Percentiles rank a stretch among this genome's conserved stretches.
phyloP scores from a whole-genome alignment of 768 basidiomycete species.

The Cyclocybe cylindracea region DNA sequence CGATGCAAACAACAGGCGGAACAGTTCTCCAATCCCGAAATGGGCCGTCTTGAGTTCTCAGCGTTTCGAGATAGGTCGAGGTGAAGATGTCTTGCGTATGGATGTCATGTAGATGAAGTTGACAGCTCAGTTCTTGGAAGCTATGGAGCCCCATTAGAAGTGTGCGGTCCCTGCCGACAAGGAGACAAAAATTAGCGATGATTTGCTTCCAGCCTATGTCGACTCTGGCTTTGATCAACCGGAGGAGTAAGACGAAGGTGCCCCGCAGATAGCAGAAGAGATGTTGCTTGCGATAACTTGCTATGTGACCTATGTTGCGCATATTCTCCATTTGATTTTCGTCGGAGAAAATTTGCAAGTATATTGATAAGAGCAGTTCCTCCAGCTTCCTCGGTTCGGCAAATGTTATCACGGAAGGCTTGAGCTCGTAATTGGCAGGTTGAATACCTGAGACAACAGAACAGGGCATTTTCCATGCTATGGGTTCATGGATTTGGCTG shows the following conservation, averaged over 20 bases:
- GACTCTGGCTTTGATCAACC: conserved; percentile 36
- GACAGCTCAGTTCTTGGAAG: conserved; percentile 40
- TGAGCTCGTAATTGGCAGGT: neutral
- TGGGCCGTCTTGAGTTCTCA: conserved; percentile 12
- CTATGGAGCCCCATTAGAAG: conserved; percentile 28
- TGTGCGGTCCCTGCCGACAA: conserved; percentile 20
- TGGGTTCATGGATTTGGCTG: conserved; percentile 35
- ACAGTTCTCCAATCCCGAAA: conserved; percentile 34
- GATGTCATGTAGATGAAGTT: conserved; percentile 33
- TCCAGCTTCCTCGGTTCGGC: conserved; percentile 33
- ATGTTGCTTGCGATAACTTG: conserved; percentile 14
- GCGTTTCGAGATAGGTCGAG: conserved; percentile 5
- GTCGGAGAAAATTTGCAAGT: conserved; percentile 43
- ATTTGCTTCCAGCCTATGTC: conserved; percentile 41
- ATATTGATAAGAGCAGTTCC: conserved; percentile 40
- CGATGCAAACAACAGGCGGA: conserved; percentile 38
- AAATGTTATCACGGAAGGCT: conserved; percentile 2
- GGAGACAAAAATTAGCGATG: conserved; percentile 34
- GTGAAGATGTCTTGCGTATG: conserved; percentile 11
- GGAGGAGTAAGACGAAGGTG: conserved; percentile 48
- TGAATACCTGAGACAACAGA: conserved; percentile 18
- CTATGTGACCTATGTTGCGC: neutral
- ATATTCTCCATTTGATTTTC: conserved; percentile 27
- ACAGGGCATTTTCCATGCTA: conserved; percentile 36
- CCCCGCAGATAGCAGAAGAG: conserved; percentile 47